Percentiles rank a stretch among this genome's conserved stretches.
phyloP scores from a whole-genome alignment of 768 basidiomycete genomes.

The Boletus sensibilis region DNA sequence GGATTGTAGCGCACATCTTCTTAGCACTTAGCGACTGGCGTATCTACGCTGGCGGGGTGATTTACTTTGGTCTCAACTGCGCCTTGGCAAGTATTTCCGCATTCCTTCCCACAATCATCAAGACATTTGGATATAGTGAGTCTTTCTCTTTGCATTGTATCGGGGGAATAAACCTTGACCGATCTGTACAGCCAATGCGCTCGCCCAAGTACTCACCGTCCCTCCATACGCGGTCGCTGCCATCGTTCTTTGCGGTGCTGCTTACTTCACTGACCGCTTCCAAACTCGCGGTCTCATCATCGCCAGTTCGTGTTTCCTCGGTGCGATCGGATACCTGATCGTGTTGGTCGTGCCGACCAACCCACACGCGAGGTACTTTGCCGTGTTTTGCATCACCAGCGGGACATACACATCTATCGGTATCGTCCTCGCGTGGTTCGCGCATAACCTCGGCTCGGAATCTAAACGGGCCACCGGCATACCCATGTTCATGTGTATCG shows the following conservation, averaged over 20 bases:
- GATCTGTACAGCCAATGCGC: conserved; percentile 49
- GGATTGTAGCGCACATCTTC: conserved; percentile 52
- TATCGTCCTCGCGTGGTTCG: conserved; percentile 74
- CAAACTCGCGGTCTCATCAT: conserved; percentile 54
- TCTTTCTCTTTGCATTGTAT: conserved; percentile 1
- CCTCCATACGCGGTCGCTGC: conserved; percentile 78
- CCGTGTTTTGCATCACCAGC: conserved; percentile 72
- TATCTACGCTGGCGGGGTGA: conserved; percentile 61
- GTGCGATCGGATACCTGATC: conserved; percentile 54
- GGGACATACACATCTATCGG: conserved; percentile 80
- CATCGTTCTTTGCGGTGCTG: conserved; percentile 55
- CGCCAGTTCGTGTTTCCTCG: conserved; percentile 29
- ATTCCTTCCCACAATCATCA: conserved; percentile 81
- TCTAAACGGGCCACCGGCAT: conserved; percentile 75
- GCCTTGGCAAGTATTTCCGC: conserved; percentile 79
- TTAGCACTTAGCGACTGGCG: conserved; percentile 74
- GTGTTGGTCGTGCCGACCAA: conserved; percentile 55
- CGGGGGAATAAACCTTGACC: not conserved
- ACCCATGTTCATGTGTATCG: conserved; percentile 77
- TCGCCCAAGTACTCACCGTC: conserved; percentile 73
- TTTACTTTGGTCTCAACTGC: conserved; percentile 77
- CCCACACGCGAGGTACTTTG: conserved; percentile 69
- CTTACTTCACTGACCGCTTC: conserved; percentile 63
- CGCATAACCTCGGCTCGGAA: conserved; percentile 77
- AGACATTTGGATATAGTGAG: conserved; percentile 70